phyloP scores from a whole-genome alignment of 2,329 filamentous ascomycete genomes.

The Ceratocystis variospora region DNA sequence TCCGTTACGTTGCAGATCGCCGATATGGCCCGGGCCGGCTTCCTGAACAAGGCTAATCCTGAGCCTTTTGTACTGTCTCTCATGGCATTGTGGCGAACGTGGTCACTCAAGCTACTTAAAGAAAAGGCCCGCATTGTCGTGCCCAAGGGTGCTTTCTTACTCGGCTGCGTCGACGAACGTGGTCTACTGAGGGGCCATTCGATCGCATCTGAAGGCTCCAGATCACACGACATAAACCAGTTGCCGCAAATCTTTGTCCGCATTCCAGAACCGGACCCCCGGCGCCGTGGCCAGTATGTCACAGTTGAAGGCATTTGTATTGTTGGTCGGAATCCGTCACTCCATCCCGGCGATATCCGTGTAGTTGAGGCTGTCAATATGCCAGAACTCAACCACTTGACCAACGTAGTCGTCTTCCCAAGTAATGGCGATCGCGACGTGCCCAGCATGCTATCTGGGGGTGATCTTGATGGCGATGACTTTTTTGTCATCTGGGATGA shows the following conservation, averaged over 20 bases:
- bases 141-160: slow-evolving; percentile 69
- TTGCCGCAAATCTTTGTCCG: slow-evolving; percentile 86
- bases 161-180: slow-evolving; percentile 83
- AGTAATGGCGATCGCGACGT: slow-evolving; percentile 70
- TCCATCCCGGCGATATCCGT: slow-evolving; percentile 84
- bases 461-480: slow-evolving; percentile 91
- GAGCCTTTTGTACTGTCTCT: slow-evolving; percentile 78
- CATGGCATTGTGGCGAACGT: slow-evolving; percentile 72
- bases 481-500: slow-evolving; percentile 88
- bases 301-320: slow-evolving; percentile 69
- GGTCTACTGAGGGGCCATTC: slow-evolving; percentile 58
- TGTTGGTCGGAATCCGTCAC: slow-evolving; percentile 79
- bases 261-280: slow-evolving; percentile 47
- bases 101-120: slow-evolving; percentile 79
- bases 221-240: slow-evolving; percentile 33
- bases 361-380: slow-evolving; percentile 73
- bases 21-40: slow-evolving; percentile 63
- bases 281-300: slow-evolving; percentile 44
- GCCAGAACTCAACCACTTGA: slow-evolving; percentile 58
- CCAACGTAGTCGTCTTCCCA: slow-evolving; percentile 78
- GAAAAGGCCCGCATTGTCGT: slow-evolving; percentile 81
- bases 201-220: slow-evolving; percentile 30
- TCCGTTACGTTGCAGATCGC: slow-evolving; percentile 63
- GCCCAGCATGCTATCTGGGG: slow-evolving; percentile 88
- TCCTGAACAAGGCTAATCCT: slow-evolving; percentile 44